A percentile compares a stretch with the other conserved stretches of the same genome.
phyloP scores from a whole-genome alignment of 106 monocot genomes.

The Iris macrosiphon region DNA sequence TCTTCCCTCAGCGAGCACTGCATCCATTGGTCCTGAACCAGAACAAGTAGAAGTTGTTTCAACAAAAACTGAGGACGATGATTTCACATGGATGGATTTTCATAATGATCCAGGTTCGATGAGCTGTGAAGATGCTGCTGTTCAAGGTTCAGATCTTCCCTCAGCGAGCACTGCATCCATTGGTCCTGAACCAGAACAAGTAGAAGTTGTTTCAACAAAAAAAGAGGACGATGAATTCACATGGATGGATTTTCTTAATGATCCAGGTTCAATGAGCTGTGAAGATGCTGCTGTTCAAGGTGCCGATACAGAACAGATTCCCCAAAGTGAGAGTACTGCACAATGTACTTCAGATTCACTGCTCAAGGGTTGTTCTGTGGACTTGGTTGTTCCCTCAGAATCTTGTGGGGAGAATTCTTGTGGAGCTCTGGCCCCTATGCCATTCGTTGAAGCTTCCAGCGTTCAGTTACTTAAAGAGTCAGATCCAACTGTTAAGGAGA shows the following conservation, averaged over 20 bases:
- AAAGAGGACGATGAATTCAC: conserved; percentile 4
- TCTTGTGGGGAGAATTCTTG: conserved; percentile 21
- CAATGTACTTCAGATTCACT: neutral
- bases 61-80: conserved; percentile 5
- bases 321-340: conserved; percentile 9
- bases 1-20: conserved; percentile 15
- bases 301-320: conserved; percentile 16
- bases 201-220: conserved; percentile 1
- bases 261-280: conserved; percentile 10
- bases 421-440: conserved; percentile 10
- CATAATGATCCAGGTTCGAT: neutral
- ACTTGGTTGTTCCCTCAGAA: conserved; percentile 21
- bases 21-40: conserved; percentile 4
- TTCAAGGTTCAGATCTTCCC: conserved; percentile 3
- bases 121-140: conserved; percentile 12
- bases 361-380: conserved; percentile 8
- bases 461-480: conserved; percentile 36
- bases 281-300: conserved; percentile 14
- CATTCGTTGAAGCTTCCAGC: conserved; percentile 17
- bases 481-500: conserved; percentile 14
- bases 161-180: conserved; percentile 18
- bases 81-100: conserved; percentile 52
- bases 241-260: conserved; percentile 54
- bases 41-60: conserved; percentile 4
- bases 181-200: neutral